phyloP scores from a whole-genome alignment of 2,329 filamentous ascomycete species.

The Diaporthe ampelina region DNA sequence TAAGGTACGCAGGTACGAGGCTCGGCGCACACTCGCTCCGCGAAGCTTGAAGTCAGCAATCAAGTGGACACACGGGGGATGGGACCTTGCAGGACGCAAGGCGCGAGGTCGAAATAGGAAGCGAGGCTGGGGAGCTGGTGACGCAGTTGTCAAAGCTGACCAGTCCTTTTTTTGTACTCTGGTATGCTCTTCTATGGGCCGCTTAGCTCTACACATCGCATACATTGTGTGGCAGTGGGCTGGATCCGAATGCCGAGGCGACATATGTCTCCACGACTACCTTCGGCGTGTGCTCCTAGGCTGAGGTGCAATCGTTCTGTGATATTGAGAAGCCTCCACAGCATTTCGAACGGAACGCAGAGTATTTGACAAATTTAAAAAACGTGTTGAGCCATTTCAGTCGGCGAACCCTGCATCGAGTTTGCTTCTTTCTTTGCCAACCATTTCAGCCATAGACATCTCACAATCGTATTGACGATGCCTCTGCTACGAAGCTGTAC shows the following conservation, averaged over 20 bases:
- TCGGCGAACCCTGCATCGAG: not conserved
- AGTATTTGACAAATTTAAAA: too few relatives aligned
- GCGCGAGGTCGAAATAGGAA: constrained; percentile 13
- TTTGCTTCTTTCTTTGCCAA: constrained; percentile 2
- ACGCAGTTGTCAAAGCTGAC: not conserved
- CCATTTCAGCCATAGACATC: not conserved
- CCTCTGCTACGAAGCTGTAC: too few relatives aligned
- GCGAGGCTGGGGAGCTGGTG: constrained; percentile 6
- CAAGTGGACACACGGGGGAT: constrained; percentile 1
- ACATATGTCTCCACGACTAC: too few relatives aligned
- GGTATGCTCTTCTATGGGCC: not conserved
- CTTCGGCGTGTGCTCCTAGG: too few relatives aligned
- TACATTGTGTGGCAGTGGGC: not conserved
- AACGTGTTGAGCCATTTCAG: not conserved
- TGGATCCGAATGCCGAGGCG: too few relatives aligned
- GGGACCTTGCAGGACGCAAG: constrained; percentile 18
- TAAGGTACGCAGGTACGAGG: not conserved
- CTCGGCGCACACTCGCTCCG: constrained; percentile 22
- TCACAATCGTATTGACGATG: too few relatives aligned
- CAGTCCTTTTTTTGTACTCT: not conserved
- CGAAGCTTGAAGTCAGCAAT: constrained; percentile 3
- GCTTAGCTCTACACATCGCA: not conserved
- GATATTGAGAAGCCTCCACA: not conserved
- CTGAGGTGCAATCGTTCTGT: not conserved
- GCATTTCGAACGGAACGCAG: not conserved